Evolutionary conservation across 306 rosid species (phyloP), one percentile per base, ranked within the genome.

Genomic region (Herpetospermum pedunculosum): DNA sequence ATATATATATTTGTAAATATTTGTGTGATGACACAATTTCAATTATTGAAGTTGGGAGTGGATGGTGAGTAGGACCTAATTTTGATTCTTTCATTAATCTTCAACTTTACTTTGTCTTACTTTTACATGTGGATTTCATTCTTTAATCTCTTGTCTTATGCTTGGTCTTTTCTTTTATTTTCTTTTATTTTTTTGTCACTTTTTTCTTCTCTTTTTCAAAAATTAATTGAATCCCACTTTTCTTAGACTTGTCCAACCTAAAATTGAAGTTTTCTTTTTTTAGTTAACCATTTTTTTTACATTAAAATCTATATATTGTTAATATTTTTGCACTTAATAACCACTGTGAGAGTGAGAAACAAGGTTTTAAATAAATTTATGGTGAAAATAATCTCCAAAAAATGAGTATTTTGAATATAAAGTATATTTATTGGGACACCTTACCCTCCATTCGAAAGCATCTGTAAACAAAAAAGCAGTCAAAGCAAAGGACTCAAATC

Each of bases 41-140:
- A 67, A 67, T 67, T 5, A 67, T 67, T 67, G 72, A 41, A 38
- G 0, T 14, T 40, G 72, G 12, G 19, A 25, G 72, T 67, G 72
- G 19, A 67, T 14, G 72, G 72, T 67, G 72, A 41, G 72, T 67
- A 67, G 21, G 72, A 67, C 72, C 72, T 40, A 67, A 67, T 4
- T 67, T 67, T 67, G 35, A 67, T 35, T 60, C 40, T 32, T 60
- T 60, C 13, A 9, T 63, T n/a, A 37, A 0, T n/a, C 0, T 8
- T 35, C n/a, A 35, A 64, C 71, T 37, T 64, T 37, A 10, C 46
- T 60, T 60, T 62, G 28, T 62, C 46, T 64, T 35, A 14, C 69
- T 35, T 67, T 67, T 38, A 37, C 37, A 34, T 19, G 16, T 34
- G 32, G 50, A 37, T 38, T 65, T 65, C 12, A 40, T 65, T 65